These are phyloP conservation scores for Solanum verrucosum DNA, from an alignment of 257 asterid species.

Conservation along the genomic window DNA sequence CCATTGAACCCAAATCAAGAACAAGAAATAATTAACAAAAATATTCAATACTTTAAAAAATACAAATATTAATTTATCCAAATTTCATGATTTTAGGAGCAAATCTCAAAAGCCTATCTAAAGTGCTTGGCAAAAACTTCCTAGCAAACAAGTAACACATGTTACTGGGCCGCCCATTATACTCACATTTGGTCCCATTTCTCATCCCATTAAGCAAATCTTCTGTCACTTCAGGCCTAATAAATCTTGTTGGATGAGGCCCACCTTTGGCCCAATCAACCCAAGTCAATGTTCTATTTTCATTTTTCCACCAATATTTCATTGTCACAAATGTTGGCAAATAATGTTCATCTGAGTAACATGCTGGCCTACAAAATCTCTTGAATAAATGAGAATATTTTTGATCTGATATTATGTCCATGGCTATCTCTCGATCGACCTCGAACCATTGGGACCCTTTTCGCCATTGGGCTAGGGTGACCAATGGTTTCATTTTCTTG, in stretches of 20 bases:
- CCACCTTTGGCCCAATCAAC: constrained; percentile 82
- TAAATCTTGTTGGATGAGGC: constrained; percentile 54
- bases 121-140: constrained; percentile 40
- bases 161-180: constrained; percentile 39
- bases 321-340: constrained; percentile 46
- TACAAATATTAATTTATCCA: neutral
- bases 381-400: constrained; percentile 22
- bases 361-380: constrained; percentile 42
- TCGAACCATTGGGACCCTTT: constrained; percentile 79
- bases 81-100: constrained; percentile 42
- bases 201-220: constrained; percentile 37
- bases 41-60: neutral
- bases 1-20: neutral
- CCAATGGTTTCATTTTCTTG: constrained; percentile 36
- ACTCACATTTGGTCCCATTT: constrained; percentile 25
- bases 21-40: neutral
- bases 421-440: constrained; percentile 40
- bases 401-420: constrained; percentile 30
- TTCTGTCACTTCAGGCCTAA: constrained; percentile 22
- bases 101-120: constrained; percentile 45
- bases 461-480: constrained; percentile 42
- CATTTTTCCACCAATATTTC: constrained; percentile 28
- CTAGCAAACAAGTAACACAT: constrained; percentile 69
- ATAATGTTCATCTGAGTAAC: constrained; percentile 79
- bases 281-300: constrained; percentile 70